Base-by-base conservation (phyloP, 352 stramenopile genomes). In the Blastocystis sp. region DNA sequence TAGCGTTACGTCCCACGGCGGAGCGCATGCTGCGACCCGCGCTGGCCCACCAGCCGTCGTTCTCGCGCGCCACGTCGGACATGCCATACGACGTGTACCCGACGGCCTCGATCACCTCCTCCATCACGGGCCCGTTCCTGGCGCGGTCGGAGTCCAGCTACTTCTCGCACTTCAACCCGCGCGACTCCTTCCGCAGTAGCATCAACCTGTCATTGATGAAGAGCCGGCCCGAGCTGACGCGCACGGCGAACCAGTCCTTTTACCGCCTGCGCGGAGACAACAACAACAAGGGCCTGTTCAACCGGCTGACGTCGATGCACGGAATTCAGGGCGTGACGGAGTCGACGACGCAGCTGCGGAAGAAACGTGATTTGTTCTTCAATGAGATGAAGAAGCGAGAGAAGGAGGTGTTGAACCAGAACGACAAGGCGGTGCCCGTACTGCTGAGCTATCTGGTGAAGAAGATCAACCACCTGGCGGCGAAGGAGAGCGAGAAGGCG, bases 391-490 rank as follows among this genome's bases (percentile, higher is more conserved):
- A 84, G 40, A 53, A 64, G 56, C 74, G 34, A 28, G 34, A 67
- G 74, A 62, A 53, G 60, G 74, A 84, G 34, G 74, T 62, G 41
- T 28, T 69, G 74, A 62, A 69, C 14, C 28, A 23, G n/a, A n/a
- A 52, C 28, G 14, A 59, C 9, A 28, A 69, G 23, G 59, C 52
- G 23, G 11, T 67, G 23, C 74, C 74, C 17, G 52, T 59, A 1
- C 53, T 84, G 21, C 56, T 84, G n/a, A 84, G 28, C 21, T 84
- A 84, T 53, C 48, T 84, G 7, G 28, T 62, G 38, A 84, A 84
- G 74, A 84, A 84, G 56, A 59, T 59, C 1, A 84, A 23, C 5
- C 74, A 84, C 41, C 5, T 28, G 9, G 23, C 48, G 4, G 38
- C 17, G 9, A 84, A 84, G 53, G 43, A 43, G 28, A 56, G 66